Evolutionary conservation across 1,284 basidiomycete species (phyloP).

Genomic region (Golubevia sp.): DNA sequence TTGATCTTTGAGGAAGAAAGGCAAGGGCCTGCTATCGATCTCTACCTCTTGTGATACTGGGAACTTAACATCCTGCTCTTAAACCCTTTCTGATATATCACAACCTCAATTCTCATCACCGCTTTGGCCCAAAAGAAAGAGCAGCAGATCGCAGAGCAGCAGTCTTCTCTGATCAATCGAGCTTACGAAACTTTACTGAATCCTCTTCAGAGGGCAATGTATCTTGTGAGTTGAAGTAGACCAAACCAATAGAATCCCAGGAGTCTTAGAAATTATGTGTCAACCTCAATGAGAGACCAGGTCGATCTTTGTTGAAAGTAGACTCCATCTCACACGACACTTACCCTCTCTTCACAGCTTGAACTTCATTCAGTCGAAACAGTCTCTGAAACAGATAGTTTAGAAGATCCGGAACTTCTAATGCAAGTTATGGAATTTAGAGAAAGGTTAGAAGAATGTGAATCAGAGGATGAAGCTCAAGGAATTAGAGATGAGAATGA

Average conservation of each 20-base stretch:
- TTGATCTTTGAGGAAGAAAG: too few relatives aligned
- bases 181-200: conserved; percentile 52
- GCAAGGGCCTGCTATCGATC: too few relatives aligned
- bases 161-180: conserved; percentile 50
- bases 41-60: too few relatives aligned
- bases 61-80: too few relatives aligned
- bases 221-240: conserved; percentile 32
- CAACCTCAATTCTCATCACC: too few relatives aligned
- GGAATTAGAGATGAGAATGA: conserved; percentile 30
- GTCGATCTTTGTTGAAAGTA: too few relatives aligned
- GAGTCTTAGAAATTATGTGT: too few relatives aligned
- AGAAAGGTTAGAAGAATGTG: conserved; percentile 42
- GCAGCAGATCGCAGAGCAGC: conserved; percentile 46
- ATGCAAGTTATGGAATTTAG: conserved; percentile 58
- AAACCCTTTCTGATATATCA: too few relatives aligned
- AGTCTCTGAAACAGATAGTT: conserved; percentile 33
- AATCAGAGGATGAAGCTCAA: conserved; percentile 34
- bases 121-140: conserved; percentile 17
- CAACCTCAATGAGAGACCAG: too few relatives aligned
- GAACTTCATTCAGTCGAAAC: conserved; percentile 20
- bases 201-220: conserved; percentile 42
- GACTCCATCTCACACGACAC: not conserved
- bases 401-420: conserved; percentile 48
- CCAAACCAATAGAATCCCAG: too few relatives aligned
- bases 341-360: conserved; percentile 12